These are phyloP conservation scores for Suillus subaureus DNA, from an alignment of 768 basidiomycete genomes.

Conservation along the genomic window DNA sequence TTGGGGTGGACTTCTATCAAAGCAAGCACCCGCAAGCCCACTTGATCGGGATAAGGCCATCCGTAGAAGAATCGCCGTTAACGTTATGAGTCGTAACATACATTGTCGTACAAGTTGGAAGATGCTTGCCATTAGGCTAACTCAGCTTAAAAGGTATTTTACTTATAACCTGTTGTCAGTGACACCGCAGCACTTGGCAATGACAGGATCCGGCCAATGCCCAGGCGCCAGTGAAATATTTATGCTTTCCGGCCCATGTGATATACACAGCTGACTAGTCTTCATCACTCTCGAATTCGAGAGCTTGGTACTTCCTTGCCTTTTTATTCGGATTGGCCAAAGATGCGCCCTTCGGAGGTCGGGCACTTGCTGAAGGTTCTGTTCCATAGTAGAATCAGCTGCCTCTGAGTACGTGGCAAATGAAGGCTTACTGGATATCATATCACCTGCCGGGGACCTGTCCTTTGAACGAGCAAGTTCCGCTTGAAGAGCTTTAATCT, in stretches of 20 bases:
- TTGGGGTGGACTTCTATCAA: neutral
- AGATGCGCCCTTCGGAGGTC: constrained; percentile 60
- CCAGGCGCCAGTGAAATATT: neutral
- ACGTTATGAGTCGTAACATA: neutral
- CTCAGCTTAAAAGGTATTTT: neutral
- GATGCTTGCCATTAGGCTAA: neutral
- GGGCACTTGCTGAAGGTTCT: constrained; percentile 19
- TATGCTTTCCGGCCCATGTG: neutral
- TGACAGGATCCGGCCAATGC: neutral
- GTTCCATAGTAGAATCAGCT: constrained; percentile 14
- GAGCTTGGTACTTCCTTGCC: constrained; percentile 66
- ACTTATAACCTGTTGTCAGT: neutral
- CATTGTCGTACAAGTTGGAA: neutral
- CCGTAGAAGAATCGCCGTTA: neutral
- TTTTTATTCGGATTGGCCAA: constrained; percentile 78
- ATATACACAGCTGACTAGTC: constrained; percentile 33
- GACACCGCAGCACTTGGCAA: neutral
- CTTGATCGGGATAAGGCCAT: neutral
- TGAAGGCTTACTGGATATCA: constrained; percentile 33
- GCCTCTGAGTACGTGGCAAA: neutral
- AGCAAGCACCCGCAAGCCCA: neutral
- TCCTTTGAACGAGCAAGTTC: constrained; percentile 39
- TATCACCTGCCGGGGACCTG: constrained; percentile 32
- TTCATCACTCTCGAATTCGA: constrained; percentile 74
- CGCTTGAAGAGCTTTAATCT: constrained; percentile 43